Percentiles rank a stretch among this genome's conserved stretches.
phyloP scores from a whole-genome alignment of 768 basidiomycete genomes.

The Pleurotus tuoliensis region DNA sequence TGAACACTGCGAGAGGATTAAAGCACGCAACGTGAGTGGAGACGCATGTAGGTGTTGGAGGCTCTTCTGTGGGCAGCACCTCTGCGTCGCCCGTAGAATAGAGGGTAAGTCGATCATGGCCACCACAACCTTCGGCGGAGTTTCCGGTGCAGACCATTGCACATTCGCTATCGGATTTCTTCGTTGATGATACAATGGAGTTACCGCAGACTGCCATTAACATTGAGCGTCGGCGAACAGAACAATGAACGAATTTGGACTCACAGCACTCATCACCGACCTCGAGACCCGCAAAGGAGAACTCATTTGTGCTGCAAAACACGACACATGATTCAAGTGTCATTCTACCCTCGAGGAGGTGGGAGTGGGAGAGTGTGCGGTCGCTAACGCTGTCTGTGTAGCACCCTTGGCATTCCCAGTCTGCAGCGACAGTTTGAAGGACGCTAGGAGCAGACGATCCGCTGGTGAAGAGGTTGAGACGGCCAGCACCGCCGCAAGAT shows the following conservation, averaged over 20 bases:
- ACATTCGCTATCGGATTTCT: constrained; percentile 24
- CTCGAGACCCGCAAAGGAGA: constrained; percentile 37
- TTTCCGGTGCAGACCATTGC: constrained; percentile 17
- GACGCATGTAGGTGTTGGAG: too few species aligned
- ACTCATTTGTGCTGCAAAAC: constrained; percentile 35
- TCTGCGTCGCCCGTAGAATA: neutral
- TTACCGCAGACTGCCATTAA: neutral
- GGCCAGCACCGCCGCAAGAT: neutral
- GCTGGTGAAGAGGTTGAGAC: neutral
- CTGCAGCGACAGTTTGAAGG: neutral
- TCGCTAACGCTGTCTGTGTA: neutral
- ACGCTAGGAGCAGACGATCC: neutral
- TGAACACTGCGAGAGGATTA: too few species aligned
- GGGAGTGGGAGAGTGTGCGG: neutral
- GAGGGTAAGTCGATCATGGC: constrained; percentile 6
- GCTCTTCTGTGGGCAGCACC: too few species aligned
- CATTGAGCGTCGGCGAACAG: neutral
- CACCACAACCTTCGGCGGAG: constrained; percentile 14
- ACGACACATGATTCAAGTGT: constrained; percentile 36
- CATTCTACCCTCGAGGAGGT: constrained; percentile 5
- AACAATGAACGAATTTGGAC: neutral
- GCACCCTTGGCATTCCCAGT: neutral
- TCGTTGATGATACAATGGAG: neutral
- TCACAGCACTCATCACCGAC: constrained; percentile 19
- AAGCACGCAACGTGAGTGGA: too few species aligned